Conservation (phyloP, 2,329 filamentous ascomycete species). For the Coniochaeta ligniaria region DNA sequence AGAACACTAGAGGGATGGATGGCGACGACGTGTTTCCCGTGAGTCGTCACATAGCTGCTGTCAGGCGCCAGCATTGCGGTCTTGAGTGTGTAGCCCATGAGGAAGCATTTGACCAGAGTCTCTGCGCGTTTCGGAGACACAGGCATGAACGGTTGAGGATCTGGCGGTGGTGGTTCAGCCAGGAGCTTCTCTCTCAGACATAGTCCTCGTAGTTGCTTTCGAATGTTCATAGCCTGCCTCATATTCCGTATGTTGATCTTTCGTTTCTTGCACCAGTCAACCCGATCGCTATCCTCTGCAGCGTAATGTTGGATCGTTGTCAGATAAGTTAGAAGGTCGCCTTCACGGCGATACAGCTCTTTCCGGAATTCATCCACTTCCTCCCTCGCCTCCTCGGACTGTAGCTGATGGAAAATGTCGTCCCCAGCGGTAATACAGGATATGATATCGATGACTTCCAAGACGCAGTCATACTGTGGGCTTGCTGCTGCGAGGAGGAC, state of each 20-base stretch:
- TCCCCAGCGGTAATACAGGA: slow-evolving; percentile 56
- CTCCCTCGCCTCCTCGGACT: slow-evolving; percentile 49
- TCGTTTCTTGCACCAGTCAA: slow-evolving; percentile 48
- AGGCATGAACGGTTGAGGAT: slow-evolving; percentile 50
- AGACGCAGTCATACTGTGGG: slow-evolving; percentile 63
- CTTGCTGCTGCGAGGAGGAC: slow-evolving; percentile 75
- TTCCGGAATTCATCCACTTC: slow-evolving; percentile 45
- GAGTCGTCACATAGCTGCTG: slow-evolving; percentile 51
- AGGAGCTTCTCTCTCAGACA: slow-evolving; percentile 47
- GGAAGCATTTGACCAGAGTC: slow-evolving; percentile 51
- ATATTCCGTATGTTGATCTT: slow-evolving; percentile 54
- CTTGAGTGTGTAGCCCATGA: slow-evolving; percentile 53
- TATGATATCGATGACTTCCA: slow-evolving; percentile 81
- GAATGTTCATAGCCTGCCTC: slow-evolving; percentile 54
- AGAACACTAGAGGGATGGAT: slow-evolving; percentile 58
- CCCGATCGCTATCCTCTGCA: slow-evolving; percentile 46
- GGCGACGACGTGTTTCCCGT: slow-evolving; percentile 52
- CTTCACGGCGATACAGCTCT: slow-evolving; percentile 53
- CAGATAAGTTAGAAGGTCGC: slow-evolving; percentile 58
- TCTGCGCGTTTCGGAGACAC: slow-evolving; percentile 47
- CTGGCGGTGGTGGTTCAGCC: slow-evolving; percentile 33
- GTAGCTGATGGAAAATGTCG: slow-evolving; percentile 54
- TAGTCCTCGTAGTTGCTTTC: slow-evolving; percentile 51
- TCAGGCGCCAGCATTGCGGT: slow-evolving; percentile 56
- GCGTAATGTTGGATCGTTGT: slow-evolving; percentile 57